Evolutionary conservation across 2,329 filamentous ascomycete species (phyloP).

Genomic region (Truncatella angustata): DNA sequence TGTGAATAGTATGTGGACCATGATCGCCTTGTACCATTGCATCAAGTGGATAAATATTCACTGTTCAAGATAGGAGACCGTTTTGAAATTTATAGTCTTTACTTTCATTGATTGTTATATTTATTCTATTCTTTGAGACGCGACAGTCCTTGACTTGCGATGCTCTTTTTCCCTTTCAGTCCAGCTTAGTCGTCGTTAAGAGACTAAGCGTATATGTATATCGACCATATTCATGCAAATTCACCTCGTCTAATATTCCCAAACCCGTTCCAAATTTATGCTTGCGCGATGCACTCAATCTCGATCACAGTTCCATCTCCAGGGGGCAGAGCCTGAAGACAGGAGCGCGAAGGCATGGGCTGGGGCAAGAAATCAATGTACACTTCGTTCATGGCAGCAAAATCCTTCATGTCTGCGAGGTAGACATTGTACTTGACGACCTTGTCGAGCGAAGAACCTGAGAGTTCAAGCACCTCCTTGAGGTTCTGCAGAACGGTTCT

Average conservation of each 20-base stretch:
- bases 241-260: neutral
- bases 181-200: no score
- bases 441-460: slow-evolving; percentile 24
- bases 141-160: no score
- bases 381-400: slow-evolving; percentile 30
- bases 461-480: slow-evolving; percentile 25
- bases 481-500: slow-evolving; percentile 16
- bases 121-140: no score
- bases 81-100: no score
- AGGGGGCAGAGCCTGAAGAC: slow-evolving; percentile 37
- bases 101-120: no score
- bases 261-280: no score
- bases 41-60: no score
- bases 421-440: slow-evolving; percentile 29
- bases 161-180: no score
- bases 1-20: no score
- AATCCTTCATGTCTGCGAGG: slow-evolving; percentile 26
- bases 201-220: no score
- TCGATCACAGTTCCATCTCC: slow-evolving; percentile 40
- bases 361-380: slow-evolving; percentile 36
- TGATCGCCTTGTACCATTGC: no score
- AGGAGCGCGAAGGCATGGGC: slow-evolving; percentile 40
- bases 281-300: slow-evolving; percentile 40
- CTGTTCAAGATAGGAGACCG: no score
- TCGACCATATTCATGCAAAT: neutral